Evolutionary conservation across 495 filamentous ascomycete genomes (phyloP), one percentile per base, ranked within the genome.

Genomic region (Schizothecium vesticola): DNA sequence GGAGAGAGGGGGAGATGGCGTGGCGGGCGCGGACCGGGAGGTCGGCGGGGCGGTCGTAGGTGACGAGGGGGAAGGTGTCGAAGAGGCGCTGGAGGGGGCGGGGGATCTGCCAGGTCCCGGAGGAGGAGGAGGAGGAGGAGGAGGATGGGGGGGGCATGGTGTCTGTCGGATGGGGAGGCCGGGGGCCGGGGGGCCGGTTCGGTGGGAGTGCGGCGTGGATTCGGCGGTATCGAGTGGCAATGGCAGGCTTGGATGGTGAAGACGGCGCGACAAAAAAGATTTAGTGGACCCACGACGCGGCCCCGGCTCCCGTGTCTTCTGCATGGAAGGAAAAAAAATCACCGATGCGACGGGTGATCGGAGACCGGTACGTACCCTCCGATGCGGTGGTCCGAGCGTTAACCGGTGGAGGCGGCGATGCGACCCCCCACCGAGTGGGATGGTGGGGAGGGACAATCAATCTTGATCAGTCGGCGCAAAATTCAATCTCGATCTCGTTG

Each of bases 41-140:
- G 64, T 88, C 86, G 74, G 94, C 92, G 25, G 88, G 72, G 43
- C 43, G 43, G n/a, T 90, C 85, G 79, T 96, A 94, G 21, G 86
- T 90, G 33, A 84, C 68, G 55, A 97, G 83, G 2, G 95, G 95
- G 70, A 97, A 94, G 60, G 73, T 77, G 78, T 95, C 89, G 79
- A 99, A 99, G 55, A 99, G 83, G 25, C 79, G 84, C 76, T 92
- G 94, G 69, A 97, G 80, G 5, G 90, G 88, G 23, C 87, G 77
- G 21, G 95, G 95, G 63, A 96, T 85, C 4, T 85, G 79, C 76
- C 56, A 43, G 29, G 36, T 22, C 22, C 64, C 22, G 16, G 26
- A 2, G 16, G 28, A 6, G 21, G 65, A 19, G 12, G n/a, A n/a
- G n/a, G n/a, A n/a, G n/a, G n/a, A n/a, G n/a, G n/a, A n/a, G 16